phyloP scores from a whole-genome alignment of 305 asterid species.

The Fraxinus angustifolia region DNA sequence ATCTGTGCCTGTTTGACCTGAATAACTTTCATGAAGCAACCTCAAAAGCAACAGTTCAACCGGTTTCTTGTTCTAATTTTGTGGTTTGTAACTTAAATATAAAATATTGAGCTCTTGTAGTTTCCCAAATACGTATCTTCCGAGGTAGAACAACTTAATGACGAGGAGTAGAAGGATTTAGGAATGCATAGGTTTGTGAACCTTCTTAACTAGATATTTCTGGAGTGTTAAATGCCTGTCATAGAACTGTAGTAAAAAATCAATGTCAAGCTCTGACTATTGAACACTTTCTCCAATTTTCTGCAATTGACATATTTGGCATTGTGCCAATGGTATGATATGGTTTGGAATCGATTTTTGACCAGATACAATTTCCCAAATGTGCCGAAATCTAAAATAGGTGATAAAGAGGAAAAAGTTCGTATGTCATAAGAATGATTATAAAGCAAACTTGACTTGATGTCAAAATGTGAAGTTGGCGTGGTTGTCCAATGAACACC shows the following conservation, averaged over 20 bases:
- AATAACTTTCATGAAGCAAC: background rate
- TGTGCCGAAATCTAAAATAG: background rate
- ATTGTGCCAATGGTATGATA: background rate
- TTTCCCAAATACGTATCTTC: background rate
- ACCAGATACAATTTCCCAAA: background rate
- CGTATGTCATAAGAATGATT: background rate
- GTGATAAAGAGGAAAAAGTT: background rate
- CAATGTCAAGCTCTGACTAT: background rate
- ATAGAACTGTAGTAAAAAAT: background rate
- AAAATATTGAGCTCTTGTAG: background rate
- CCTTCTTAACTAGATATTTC: background rate
- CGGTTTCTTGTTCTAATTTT: background rate
- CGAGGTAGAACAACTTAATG: background rate
- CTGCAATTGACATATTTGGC: background rate
- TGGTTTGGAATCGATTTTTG: background rate
- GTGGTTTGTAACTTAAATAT: background rate
- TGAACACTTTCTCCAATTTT: background rate
- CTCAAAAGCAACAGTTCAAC: background rate
- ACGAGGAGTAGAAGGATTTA: background rate
- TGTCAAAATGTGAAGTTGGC: background rate
- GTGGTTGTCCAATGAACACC: background rate
- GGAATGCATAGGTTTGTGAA: background rate
- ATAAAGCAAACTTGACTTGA: background rate
- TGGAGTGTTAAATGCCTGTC: background rate
- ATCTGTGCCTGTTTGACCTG: background rate